Evolutionary conservation across 1,139 yeast genomes (phyloP).

Genomic region (Sugiyamaella sp.): DNA sequence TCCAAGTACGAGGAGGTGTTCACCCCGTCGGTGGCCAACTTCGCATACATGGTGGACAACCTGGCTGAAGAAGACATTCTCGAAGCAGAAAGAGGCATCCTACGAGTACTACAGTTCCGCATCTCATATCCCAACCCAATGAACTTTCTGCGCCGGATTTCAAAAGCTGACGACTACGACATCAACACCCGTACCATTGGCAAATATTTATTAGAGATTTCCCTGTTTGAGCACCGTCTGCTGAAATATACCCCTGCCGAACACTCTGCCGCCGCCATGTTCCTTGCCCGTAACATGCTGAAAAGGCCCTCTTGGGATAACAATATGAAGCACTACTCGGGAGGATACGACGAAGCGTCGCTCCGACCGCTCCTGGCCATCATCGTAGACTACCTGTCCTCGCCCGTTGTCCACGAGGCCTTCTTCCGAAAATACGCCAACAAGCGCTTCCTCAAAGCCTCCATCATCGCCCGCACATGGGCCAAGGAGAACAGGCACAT

Average conservation of each 20-base stretch:
- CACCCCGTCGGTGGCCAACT: slow-evolving; percentile 84
- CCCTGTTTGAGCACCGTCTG: slow-evolving; percentile 78
- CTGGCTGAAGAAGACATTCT: slow-evolving; percentile 83
- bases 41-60: slow-evolving; percentile 86
- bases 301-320: slow-evolving; percentile 66
- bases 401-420: slow-evolving; percentile 91
- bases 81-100: slow-evolving; percentile 81
- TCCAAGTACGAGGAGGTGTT: slow-evolving; percentile 96
- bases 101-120: slow-evolving; percentile 76
- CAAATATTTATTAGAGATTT: slow-evolving; percentile 81
- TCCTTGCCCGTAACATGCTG: slow-evolving; percentile 76
- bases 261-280: slow-evolving; percentile 93
- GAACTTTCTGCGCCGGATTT: slow-evolving; percentile 88
- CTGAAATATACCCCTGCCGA: slow-evolving; percentile 79
- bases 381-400: slow-evolving; percentile 74
- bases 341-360: slow-evolving; percentile 81
- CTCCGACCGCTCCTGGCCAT: slow-evolving; percentile 71
- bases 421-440: slow-evolving; percentile 93
- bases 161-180: slow-evolving; percentile 95
- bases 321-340: slow-evolving; percentile 84
- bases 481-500: slow-evolving; percentile 51
- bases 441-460: slow-evolving; percentile 88
- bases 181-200: slow-evolving; percentile 91
- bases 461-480: slow-evolving; percentile 88
- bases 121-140: slow-evolving; percentile 91